Conservation (phyloP, 208 protist species). For the Leishmania gerbilli region DNA sequence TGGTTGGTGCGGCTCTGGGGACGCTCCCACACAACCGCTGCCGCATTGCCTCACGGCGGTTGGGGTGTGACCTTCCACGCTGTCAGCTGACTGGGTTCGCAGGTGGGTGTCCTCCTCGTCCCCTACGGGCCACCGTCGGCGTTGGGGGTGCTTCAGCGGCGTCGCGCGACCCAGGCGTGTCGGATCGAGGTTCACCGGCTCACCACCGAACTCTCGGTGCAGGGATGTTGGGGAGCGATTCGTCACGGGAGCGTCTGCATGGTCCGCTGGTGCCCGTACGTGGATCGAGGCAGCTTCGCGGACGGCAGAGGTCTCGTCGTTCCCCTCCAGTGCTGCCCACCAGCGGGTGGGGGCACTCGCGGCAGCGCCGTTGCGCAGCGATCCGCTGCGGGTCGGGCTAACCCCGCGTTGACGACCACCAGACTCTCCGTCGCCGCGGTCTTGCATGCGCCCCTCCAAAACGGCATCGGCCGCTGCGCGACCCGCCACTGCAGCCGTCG, state of each 20-base stretch:
- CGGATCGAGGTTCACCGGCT: not conserved
- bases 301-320: not conserved
- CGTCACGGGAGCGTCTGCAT: not conserved
- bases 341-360: not conserved
- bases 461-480: not conserved
- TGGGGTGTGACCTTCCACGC: not conserved
- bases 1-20: slow-evolving; percentile 13
- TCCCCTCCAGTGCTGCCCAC: not conserved
- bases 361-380: not conserved
- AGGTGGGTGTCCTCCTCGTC: not conserved
- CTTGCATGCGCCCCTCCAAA: not conserved
- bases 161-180: not conserved
- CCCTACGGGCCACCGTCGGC: not conserved
- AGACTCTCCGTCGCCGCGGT: not conserved
- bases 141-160: not conserved
- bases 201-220: not conserved
- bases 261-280: not conserved
- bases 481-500: not conserved
- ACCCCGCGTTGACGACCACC: not conserved
- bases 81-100: not conserved
- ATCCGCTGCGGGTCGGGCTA: not conserved
- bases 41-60: not conserved
- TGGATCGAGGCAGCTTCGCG: not conserved
- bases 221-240: not conserved
- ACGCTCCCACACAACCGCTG: slow-evolving; percentile 1